A percentile compares a stretch with the other conserved stretches of the same genome.
phyloP scores from a whole-genome alignment of 495 filamentous ascomycete species.

The Aspergillus saccharolyticus region DNA sequence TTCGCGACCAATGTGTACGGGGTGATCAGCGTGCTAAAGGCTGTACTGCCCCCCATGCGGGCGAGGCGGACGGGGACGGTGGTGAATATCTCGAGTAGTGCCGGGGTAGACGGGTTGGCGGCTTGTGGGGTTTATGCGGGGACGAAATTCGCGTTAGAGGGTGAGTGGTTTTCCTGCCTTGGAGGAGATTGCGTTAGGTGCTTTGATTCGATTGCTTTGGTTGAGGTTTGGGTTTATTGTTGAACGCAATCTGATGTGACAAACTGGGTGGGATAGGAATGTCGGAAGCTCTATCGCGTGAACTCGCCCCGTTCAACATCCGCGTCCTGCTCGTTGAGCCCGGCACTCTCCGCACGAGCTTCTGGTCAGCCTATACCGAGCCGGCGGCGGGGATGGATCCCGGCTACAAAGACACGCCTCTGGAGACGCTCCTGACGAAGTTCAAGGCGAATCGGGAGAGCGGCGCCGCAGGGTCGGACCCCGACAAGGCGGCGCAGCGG shows the following conservation, averaged over 20 bases:
- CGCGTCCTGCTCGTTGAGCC: slow-evolving; percentile 35
- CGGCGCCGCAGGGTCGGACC: slow-evolving; percentile 37
- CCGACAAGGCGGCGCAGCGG: slow-evolving; percentile 35
- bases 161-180: neutral
- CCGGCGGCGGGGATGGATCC: slow-evolving; percentile 22
- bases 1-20: slow-evolving; percentile 46
- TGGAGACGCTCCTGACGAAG: slow-evolving; percentile 23
- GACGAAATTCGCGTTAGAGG: slow-evolving; percentile 29
- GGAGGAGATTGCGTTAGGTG: neutral
- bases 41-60: slow-evolving; percentile 40
- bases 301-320: slow-evolving; percentile 27
- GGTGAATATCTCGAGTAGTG: slow-evolving; percentile 40
- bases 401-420: slow-evolving; percentile 28
- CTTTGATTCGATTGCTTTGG: too few species aligned
- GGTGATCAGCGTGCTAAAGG: slow-evolving; percentile 35
- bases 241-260: too few species aligned
- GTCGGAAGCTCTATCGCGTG: slow-evolving; percentile 18
- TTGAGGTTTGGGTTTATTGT: too few species aligned
- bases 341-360: slow-evolving; percentile 31
- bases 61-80: slow-evolving; percentile 30
- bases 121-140: slow-evolving; percentile 20
- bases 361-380: slow-evolving; percentile 7
- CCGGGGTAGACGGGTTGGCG: slow-evolving; percentile 13
- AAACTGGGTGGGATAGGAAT: neutral
- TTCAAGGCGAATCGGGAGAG: slow-evolving; percentile 17